A percentile compares a stretch with the other conserved stretches of the same genome.
These are phyloP conservation scores for Penicillium manginii DNA, from an alignment of 495 filamentous ascomycete genomes.

Conservation along the genomic window DNA sequence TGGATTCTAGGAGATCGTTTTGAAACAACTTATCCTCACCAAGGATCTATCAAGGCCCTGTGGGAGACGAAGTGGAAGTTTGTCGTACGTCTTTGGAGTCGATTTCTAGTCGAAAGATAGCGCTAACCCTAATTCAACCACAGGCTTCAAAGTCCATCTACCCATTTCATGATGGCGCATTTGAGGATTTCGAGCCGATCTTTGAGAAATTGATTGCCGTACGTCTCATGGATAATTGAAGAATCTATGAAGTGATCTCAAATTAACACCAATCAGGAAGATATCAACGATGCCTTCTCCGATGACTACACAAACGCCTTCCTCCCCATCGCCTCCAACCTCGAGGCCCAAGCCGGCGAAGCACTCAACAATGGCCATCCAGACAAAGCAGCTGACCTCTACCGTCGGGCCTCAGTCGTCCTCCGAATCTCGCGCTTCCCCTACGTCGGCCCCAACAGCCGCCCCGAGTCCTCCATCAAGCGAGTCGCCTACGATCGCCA, in stretches of 20 bases:
- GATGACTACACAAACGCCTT: conserved; percentile 67
- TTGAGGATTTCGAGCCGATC: conserved; percentile 74
- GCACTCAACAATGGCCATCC: conserved; percentile 47
- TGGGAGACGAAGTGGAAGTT: conserved; percentile 85
- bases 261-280: conserved; percentile 35
- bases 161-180: conserved; percentile 75
- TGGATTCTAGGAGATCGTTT: conserved; percentile 48
- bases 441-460: conserved; percentile 55
- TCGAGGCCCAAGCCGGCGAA: conserved; percentile 53
- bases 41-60: conserved; percentile 70
- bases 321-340: conserved; percentile 57
- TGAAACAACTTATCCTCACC: conserved; percentile 55
- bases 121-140: conserved; percentile 15
- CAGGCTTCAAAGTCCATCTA: conserved; percentile 69
- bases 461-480: conserved; percentile 48
- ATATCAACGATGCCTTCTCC: conserved; percentile 66
- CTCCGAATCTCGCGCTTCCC: conserved; percentile 79
- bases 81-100: conserved; percentile 50
- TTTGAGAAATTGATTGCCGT: conserved; percentile 65
- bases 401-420: conserved; percentile 70
- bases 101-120: background rate
- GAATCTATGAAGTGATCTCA: background rate
- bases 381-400: conserved; percentile 60
- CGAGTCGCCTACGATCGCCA: conserved; percentile 67
- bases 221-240: conserved; percentile 17